Evolutionary conservation across 768 basidiomycete species (phyloP).

Genomic region (Lactarius pseudohatsudake): DNA sequence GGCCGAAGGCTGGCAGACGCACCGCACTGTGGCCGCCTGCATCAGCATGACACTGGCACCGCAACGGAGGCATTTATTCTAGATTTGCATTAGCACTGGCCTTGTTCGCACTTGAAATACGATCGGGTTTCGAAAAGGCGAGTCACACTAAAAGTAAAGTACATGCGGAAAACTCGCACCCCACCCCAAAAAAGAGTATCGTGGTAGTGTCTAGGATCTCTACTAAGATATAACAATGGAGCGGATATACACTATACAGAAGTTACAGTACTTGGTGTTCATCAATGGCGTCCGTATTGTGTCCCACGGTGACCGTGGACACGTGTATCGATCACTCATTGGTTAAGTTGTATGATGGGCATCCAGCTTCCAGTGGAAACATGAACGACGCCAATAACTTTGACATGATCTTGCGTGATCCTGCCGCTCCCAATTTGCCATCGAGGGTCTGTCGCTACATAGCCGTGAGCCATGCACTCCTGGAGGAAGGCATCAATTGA

Average conservation of each 20-base stretch:
- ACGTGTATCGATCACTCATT: background rate
- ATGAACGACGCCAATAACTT: slow-evolving; percentile 20
- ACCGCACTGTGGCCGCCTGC: background rate
- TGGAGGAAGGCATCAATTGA: background rate
- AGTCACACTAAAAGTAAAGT: background rate
- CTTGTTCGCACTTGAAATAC: background rate
- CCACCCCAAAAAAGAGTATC: background rate
- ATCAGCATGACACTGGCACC: too few relatives aligned
- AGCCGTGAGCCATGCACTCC: background rate
- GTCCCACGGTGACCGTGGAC: background rate
- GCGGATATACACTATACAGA: background rate
- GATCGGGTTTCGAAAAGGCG: background rate
- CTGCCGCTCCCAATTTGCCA: slow-evolving; percentile 19
- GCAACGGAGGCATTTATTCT: background rate
- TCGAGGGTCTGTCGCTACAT: background rate
- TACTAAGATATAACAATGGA: background rate
- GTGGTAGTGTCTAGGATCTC: background rate
- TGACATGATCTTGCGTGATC: slow-evolving; percentile 17
- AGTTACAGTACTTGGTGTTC: background rate
- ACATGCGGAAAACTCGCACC: background rate
- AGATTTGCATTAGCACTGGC: background rate
- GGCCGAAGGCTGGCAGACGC: background rate
- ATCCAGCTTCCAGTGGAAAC: slow-evolving; percentile 26
- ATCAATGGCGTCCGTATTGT: background rate
- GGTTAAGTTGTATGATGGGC: slow-evolving; percentile 18